Conservation (phyloP, 768 basidiomycete species). For the Hericium rajendrae region DNA sequence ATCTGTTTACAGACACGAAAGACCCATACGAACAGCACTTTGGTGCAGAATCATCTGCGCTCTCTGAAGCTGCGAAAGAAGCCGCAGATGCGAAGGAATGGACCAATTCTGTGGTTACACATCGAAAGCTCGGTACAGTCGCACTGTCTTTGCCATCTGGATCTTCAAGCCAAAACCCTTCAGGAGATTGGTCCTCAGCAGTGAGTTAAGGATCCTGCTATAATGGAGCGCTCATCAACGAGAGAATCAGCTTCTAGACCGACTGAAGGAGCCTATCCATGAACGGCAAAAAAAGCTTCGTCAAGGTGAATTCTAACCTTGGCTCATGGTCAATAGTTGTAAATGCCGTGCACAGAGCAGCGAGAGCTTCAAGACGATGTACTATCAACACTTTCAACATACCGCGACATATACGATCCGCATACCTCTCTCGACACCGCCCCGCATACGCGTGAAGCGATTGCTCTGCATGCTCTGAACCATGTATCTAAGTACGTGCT, state of each 20-base stretch:
- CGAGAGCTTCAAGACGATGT: conserved; percentile 55
- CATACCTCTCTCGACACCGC: conserved; percentile 57
- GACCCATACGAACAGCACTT: conserved; percentile 71
- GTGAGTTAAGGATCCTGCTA: not conserved
- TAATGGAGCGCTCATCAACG: not conserved
- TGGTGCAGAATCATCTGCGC: conserved; percentile 42
- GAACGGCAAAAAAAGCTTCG: conserved; percentile 43
- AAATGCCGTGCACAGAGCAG: conserved; percentile 28
- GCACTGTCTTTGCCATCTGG: conserved; percentile 41
- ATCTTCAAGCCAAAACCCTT: conserved; percentile 10
- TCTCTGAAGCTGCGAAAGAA: conserved; percentile 40
- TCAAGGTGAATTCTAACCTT: conserved; percentile 31
- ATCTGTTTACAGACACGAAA: conserved; percentile 10
- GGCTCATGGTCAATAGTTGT: not conserved
- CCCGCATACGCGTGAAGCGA: conserved; percentile 52
- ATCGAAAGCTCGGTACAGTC: conserved; percentile 50
- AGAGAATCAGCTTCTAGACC: conserved; percentile 7
- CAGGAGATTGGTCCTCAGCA: conserved; percentile 4
- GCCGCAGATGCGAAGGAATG: conserved; percentile 50
- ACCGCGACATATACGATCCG: conserved; percentile 72
- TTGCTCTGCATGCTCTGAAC: conserved; percentile 74
- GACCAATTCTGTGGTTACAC: conserved; percentile 37
- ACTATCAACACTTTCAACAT: conserved; percentile 51
- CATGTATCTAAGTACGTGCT: conserved; percentile 72
- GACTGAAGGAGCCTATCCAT: conserved; percentile 46